Percentiles rank a stretch among this genome's conserved stretches.
phyloP scores from a whole-genome alignment of 371 early-diverging fungal genomes.

The Mucor mucedo region DNA sequence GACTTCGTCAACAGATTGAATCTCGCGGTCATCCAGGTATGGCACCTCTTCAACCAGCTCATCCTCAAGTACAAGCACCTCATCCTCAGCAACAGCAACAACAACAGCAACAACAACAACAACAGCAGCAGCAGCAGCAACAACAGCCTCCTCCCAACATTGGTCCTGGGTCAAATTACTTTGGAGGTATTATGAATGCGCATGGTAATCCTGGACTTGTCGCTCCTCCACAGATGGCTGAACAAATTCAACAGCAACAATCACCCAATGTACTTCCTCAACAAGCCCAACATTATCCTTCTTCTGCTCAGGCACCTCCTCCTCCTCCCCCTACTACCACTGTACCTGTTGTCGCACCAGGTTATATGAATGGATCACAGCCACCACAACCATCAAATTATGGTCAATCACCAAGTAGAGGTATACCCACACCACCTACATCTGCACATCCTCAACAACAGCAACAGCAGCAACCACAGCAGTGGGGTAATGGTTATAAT shows the following conservation, averaged over 20 bases:
- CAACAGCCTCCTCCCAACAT: conserved; percentile 52
- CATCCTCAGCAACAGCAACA: conserved; percentile 39
- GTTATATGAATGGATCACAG: conserved; percentile 16
- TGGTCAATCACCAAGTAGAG: conserved; percentile 33
- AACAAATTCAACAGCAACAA: conserved; percentile 20
- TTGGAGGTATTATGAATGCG: conserved; percentile 55
- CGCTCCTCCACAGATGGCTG: conserved; percentile 48
- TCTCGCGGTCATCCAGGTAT: conserved; percentile 33
- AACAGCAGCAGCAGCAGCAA: conserved; percentile 2
- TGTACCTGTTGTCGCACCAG: conserved; percentile 5
- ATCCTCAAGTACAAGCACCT: conserved; percentile 22
- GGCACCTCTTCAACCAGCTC: conserved; percentile 25
- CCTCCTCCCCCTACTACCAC: conserved; percentile 10
- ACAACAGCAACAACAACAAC: conserved; percentile 35
- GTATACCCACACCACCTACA: conserved; percentile 31
- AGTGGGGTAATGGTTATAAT: conserved; percentile 25
- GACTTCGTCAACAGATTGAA: conserved; percentile 54
- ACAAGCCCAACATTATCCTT: conserved; percentile 12
- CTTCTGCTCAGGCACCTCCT: conserved; percentile 16
- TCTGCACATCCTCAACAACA: conserved; percentile 29
- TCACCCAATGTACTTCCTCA: conserved; percentile 28
- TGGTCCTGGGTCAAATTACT: conserved; percentile 55
- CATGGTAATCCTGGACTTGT: conserved; percentile 45
- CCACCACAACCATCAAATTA: conserved; percentile 24
- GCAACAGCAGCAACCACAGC: conserved; percentile 13